These are phyloP conservation scores for Dendryphion nanum DNA, from an alignment of 2,329 filamentous ascomycete genomes.

Conservation along the genomic window DNA sequence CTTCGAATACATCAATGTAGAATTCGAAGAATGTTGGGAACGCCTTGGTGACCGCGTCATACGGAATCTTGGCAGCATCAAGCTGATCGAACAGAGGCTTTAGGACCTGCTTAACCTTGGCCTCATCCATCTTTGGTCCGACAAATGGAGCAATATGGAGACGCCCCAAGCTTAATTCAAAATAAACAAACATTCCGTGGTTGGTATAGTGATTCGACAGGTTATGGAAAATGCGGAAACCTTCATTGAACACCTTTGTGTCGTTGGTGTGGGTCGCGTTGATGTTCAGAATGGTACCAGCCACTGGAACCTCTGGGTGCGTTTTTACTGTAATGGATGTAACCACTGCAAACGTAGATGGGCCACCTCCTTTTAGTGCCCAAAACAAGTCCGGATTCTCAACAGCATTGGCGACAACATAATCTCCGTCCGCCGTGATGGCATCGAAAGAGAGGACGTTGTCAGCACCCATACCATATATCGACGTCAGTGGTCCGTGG, in stretches of 20 bases:
- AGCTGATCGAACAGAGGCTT: slow-evolving; percentile 28
- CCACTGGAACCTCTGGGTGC: slow-evolving; percentile 31
- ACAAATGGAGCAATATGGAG: slow-evolving; percentile 35
- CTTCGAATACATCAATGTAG: slow-evolving; percentile 38
- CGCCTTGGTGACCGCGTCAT: slow-evolving; percentile 23
- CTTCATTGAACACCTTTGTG: slow-evolving; percentile 24
- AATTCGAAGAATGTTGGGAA: slow-evolving; percentile 38
- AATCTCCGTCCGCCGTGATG: slow-evolving; percentile 39
- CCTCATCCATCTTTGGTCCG: slow-evolving; percentile 29
- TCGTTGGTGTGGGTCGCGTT: slow-evolving; percentile 37
- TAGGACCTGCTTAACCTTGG: slow-evolving; percentile 23
- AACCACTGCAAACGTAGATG: slow-evolving; percentile 31
- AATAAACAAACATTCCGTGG: slow-evolving; percentile 38
- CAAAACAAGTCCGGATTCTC: slow-evolving; percentile 39
- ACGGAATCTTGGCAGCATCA: slow-evolving; percentile 30
- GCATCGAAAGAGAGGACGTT: slow-evolving; percentile 39
- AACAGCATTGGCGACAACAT: slow-evolving; percentile 30
- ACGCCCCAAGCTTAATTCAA: slow-evolving; percentile 25
- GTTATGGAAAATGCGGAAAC: slow-evolving; percentile 33
- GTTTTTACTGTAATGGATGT: slow-evolving; percentile 33
- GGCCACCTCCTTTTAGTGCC: slow-evolving; percentile 36
- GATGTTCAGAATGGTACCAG: slow-evolving; percentile 35
- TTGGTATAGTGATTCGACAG: slow-evolving; percentile 32
- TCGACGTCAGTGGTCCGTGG: slow-evolving; percentile 40
- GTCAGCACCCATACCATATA: slow-evolving; percentile 41